phyloP scores from a whole-genome alignment of 495 filamentous ascomycete genomes.

The Darksidea phi region DNA sequence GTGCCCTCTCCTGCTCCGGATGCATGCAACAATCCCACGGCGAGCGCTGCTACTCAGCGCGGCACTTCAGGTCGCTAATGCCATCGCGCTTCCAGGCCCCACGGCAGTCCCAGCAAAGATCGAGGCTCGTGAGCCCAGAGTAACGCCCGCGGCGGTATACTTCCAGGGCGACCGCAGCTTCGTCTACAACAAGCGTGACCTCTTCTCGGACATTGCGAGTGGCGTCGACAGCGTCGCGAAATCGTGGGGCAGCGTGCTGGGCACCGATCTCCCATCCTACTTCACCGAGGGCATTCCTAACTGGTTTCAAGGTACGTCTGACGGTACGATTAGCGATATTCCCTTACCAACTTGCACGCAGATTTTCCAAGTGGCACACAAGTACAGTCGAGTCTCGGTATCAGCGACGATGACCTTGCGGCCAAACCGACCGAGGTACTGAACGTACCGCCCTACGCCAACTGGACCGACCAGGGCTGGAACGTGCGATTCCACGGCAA shows the following conservation, averaged over 20 bases:
- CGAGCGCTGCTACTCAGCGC: conserved; percentile 5
- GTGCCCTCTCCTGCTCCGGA: not conserved
- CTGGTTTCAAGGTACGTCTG: too few relatives aligned
- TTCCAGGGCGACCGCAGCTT: conserved; percentile 28
- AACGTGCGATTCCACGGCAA: conserved; percentile 75
- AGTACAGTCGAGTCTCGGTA: conserved; percentile 59
- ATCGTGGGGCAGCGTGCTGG: conserved; percentile 26
- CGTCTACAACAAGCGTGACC: conserved; percentile 25
- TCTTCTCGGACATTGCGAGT: conserved; percentile 28
- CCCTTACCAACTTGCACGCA: conserved; percentile 63
- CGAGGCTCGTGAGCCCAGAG: conserved; percentile 18
- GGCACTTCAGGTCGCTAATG: conserved; percentile 12
- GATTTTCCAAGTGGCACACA: conserved; percentile 60
- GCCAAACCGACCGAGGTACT: conserved; percentile 67
- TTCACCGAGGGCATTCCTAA: conserved; percentile 23
- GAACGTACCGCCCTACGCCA: conserved; percentile 75
- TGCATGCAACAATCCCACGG: not conserved
- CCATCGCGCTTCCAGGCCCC: conserved; percentile 27
- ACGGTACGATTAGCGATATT: not conserved
- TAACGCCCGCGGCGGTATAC: conserved; percentile 32
- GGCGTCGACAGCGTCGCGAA: conserved; percentile 21
- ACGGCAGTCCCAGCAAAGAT: conserved; percentile 23
- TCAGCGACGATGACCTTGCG: conserved; percentile 55
- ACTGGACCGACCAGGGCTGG: conserved; percentile 76
- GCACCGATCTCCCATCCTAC: conserved; percentile 30